Percentiles rank a stretch among this genome's conserved stretches.
These are phyloP conservation scores for Myriosclerotinia curreyana DNA, from an alignment of 2,329 filamentous ascomycete genomes.

Conservation along the genomic window DNA sequence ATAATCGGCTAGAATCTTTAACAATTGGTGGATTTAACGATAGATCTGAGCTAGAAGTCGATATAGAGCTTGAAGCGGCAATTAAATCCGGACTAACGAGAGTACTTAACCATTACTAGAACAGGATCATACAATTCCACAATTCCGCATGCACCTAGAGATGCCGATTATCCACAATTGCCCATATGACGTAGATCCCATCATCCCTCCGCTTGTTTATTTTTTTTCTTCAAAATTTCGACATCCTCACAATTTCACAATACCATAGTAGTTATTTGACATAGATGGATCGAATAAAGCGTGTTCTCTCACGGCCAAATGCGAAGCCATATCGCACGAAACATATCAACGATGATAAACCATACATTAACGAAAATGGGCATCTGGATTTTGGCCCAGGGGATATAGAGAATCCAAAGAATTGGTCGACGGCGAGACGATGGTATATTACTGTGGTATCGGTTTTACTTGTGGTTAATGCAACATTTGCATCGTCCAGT, in stretches of 20 bases:
- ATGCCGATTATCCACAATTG: constrained; percentile 15
- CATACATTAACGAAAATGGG: constrained; percentile 30
- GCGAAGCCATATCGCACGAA: constrained; percentile 36
- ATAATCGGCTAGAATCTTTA: background rate
- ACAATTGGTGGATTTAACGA: background rate
- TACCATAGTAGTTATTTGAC: background rate
- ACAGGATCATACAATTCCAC: background rate
- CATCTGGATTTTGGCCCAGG: constrained; percentile 44
- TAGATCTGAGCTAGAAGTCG: background rate
- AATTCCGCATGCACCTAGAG: background rate
- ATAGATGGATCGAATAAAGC: constrained; percentile 30
- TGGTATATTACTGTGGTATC: constrained; percentile 44
- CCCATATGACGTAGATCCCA: background rate
- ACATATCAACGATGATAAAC: constrained; percentile 23
- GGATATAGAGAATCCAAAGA: constrained; percentile 46
- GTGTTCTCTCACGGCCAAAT: constrained; percentile 33
- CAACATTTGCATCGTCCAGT: constrained; percentile 44
- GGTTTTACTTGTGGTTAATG: constrained; percentile 43
- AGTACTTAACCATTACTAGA: background rate
- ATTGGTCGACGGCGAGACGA: constrained; percentile 39
- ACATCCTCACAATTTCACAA: background rate
- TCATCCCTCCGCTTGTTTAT: background rate
- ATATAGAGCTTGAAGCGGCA: background rate
- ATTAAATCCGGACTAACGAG: background rate
- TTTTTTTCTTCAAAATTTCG: background rate